Evolutionary conservation across 345 rosid genomes (phyloP), one percentile per base, ranked within the genome.

Genomic region (Excoecaria agallocha): DNA sequence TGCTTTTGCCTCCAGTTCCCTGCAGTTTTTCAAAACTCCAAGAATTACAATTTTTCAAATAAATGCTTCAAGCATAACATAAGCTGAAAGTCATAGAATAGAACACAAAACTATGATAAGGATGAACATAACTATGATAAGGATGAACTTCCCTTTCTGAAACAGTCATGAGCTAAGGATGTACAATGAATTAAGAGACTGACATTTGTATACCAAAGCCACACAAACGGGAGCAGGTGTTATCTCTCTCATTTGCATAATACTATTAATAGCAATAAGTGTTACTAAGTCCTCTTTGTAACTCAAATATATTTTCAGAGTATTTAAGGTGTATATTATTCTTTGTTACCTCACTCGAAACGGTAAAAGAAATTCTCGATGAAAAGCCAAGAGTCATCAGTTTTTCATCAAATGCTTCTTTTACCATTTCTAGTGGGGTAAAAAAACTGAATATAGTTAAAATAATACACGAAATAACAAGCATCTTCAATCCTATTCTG

Each of bases 1-100:
- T 88, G 84, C 99, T 96, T 85, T 91, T 96, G 58, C 99, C 99
- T 78, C 99, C 99, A 78, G 98, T 96, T 80, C 99, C 99, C 99
- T 96, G 91, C 81, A 87, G 81, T 46, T 49, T 73, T 68, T 79
- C 62, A 68, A 77, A 62, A 70, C 74, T 69, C 60, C 62, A 70
- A 75, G 65, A 15, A 77, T 77, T 30, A 77, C 69, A 61, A 57
- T 17, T 66, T 66, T 38, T 60, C 66, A 3, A 43, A 66, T 54
- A 11, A 69, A 68, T 22, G 22, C 12, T 63, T 1, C 22, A 54
- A 46, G 50, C 13, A 38, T 60, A 49, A 25, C 13, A 66, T 20
- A 25, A 48, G 8, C 9, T n/a, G 48, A 3, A 24, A 43, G 58
- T 13, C 3, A 9, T 50, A 50, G 11, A 12, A 63, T 50, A n/a